A percentile compares a stretch with the other conserved stretches of the same genome.
These are phyloP conservation scores for Phycomyces nitens DNA, from an alignment of 192 early-diverging fungal genomes.

Conservation along the genomic window DNA sequence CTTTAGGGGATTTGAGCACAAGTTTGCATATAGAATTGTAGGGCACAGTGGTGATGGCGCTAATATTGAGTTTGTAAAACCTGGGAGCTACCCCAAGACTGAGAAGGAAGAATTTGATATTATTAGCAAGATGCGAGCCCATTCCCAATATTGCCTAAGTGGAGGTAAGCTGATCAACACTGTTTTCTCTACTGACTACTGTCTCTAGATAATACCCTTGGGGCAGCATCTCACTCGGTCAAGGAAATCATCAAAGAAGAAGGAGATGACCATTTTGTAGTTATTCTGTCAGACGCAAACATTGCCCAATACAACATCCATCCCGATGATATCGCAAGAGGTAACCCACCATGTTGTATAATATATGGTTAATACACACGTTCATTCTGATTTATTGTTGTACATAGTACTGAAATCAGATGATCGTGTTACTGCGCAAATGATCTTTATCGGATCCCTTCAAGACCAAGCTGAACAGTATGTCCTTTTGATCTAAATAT, in stretches of 20 bases:
- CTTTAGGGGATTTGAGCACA: conserved; percentile 72
- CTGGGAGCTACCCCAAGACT: conserved; percentile 69
- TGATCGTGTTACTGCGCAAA: conserved; percentile 65
- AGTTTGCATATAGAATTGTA: conserved; percentile 71
- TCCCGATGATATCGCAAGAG: conserved; percentile 60
- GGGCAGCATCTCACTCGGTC: conserved; percentile 60
- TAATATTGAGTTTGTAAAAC: conserved; percentile 67
- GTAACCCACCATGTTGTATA: conserved; percentile 30
- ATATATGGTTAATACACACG: background rate
- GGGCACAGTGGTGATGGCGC: conserved; percentile 78
- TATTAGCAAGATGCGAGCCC: conserved; percentile 67
- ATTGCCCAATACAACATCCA: conserved; percentile 74
- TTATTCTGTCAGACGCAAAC: conserved; percentile 80
- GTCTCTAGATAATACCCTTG: conserved; percentile 64
- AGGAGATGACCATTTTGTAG: conserved; percentile 77
- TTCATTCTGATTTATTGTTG: conserved; percentile 5
- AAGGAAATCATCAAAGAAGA: conserved; percentile 68
- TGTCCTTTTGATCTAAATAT: conserved; percentile 14
- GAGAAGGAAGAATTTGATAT: conserved; percentile 73
- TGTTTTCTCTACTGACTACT: background rate
- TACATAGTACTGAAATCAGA: conserved; percentile 60
- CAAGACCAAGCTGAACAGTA: conserved; percentile 66
- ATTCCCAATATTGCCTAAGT: conserved; percentile 77
- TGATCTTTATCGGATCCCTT: conserved; percentile 82
- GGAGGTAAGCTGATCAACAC: conserved; percentile 45